Evolutionary conservation across 2,329 filamentous ascomycete genomes (phyloP), one percentile per base, ranked within the genome.

Genomic region (Dothidotthia symphoricarpi): DNA sequence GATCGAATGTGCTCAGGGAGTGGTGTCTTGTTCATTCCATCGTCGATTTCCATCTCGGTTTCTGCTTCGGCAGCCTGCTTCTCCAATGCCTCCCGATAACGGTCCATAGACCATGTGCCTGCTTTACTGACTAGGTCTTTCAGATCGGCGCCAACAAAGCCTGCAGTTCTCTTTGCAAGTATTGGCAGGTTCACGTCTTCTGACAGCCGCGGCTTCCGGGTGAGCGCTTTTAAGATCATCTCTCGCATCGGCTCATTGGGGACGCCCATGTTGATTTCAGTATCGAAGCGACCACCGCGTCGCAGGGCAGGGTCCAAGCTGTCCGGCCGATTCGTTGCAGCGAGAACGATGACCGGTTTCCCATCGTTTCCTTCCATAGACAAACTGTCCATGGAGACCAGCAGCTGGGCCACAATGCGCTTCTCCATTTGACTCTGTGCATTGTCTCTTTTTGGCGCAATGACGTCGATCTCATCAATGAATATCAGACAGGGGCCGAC

Each of bases 131-230:
- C 81, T 3, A 85, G 69, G 56, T 84, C 84, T 46, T 86, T 81
- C 3, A 98, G 71, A 71, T 98, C 93, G 5, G 88, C 87, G 9
- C 90, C 91, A 0, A 98, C 91, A 52, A 93, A 98, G 1, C 93
- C 93, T 5, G 93, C 88, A 0, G 91, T 97, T 53, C 83, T 75
- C 55, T 87, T 90, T 5, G 91, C 89, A 3, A 98, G 72, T 12
- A 77, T 71, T 16, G 71, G 70, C 51, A 91, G 86, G 59, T 95
- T 80, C 14, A 97, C 78, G 43, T 89, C 82, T 3, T 78, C 74
- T 1, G 80, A 74, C 6, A 95, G 64, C 0, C 71, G 71, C 49
- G 83, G 76, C 38, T 83, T 78, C 36, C 81, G 73, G 0, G 86
- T 88, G 30, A 94, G 72, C 2, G 85, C 82, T 26, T 77, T 75